A percentile compares a stretch with the other conserved stretches of the same genome.
Conservation (phyloP, 768 basidiomycete genomes). For the Saitozyma podzolica region DNA sequence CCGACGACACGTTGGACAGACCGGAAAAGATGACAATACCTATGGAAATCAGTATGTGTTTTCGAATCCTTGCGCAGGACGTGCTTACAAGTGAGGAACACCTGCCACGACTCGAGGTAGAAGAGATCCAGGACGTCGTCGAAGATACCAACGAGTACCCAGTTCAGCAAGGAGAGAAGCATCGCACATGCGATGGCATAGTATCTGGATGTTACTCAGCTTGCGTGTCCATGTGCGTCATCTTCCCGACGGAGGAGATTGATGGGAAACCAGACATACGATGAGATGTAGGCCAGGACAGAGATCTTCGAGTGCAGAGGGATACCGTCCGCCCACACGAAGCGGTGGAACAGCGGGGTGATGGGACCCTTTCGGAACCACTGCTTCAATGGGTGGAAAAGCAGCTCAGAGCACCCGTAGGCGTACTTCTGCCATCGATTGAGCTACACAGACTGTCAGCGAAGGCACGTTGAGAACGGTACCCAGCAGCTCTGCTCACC, state of each 20-base stretch:
- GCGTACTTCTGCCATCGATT: slow-evolving; percentile 82
- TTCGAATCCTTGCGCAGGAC: not conserved
- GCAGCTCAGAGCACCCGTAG: slow-evolving; percentile 57
- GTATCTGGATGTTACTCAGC: slow-evolving; percentile 26
- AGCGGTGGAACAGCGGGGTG: slow-evolving; percentile 55
- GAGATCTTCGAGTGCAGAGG: slow-evolving; percentile 61
- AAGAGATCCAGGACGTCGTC: slow-evolving; percentile 44
- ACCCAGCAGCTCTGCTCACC: slow-evolving; percentile 49
- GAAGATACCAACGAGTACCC: slow-evolving; percentile 65
- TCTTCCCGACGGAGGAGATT: not conserved
- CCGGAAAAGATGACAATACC: slow-evolving; percentile 50
- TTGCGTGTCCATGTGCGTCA: no score
- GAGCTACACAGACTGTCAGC: slow-evolving; percentile 13
- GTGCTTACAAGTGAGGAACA: slow-evolving; percentile 43
- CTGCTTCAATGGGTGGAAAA: slow-evolving; percentile 77
- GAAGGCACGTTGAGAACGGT: not conserved
- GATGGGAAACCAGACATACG: slow-evolving; percentile 13
- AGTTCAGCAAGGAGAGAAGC: slow-evolving; percentile 68
- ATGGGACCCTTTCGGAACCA: slow-evolving; percentile 83
- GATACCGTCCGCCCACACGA: slow-evolving; percentile 54
- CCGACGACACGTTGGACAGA: slow-evolving; percentile 49
- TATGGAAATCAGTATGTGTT: not conserved
- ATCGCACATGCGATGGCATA: slow-evolving; percentile 63
- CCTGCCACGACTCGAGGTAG: slow-evolving; percentile 51
- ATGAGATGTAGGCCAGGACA: slow-evolving; percentile 60